phyloP scores from a whole-genome alignment of 2,329 filamentous ascomycete genomes.

The Verruconis gallopava region DNA sequence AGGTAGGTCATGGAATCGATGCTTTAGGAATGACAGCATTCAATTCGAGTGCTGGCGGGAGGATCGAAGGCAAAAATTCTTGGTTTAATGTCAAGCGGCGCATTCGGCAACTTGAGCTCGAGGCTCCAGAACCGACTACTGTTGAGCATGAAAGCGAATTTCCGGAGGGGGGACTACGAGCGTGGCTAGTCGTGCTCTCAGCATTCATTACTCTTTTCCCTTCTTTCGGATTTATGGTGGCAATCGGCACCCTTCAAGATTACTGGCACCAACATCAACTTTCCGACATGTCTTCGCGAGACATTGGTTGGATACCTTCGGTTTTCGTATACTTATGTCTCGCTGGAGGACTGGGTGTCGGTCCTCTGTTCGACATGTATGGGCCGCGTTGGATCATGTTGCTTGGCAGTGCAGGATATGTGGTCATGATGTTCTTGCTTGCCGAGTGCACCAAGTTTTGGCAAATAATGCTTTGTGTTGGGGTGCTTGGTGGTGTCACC shows the following conservation, averaged over 20 bases:
- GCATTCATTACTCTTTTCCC: slow-evolving; percentile 22
- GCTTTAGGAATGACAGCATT: no score
- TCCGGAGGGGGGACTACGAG: slow-evolving; percentile 26
- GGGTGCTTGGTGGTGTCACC: slow-evolving; percentile 26
- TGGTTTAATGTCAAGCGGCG: no score
- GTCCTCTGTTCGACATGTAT: slow-evolving; percentile 21
- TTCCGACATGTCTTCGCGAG: background rate
- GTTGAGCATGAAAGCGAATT: slow-evolving; percentile 11
- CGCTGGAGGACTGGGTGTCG: slow-evolving; percentile 19
- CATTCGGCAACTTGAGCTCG: background rate
- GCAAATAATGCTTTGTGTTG: slow-evolving; percentile 29
- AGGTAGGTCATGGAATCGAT: no score
- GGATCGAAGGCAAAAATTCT: no score
- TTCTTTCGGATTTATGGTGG: slow-evolving; percentile 15
- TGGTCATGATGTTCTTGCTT: slow-evolving; percentile 5
- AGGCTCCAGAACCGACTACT: background rate
- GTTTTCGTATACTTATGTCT: slow-evolving; percentile 19
- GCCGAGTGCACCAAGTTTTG: slow-evolving; percentile 21
- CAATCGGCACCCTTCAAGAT: slow-evolving; percentile 9
- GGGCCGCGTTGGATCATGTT: slow-evolving; percentile 14
- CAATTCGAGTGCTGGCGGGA: no score
- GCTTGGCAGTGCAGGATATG: background rate
- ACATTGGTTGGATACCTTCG: slow-evolving; percentile 19
- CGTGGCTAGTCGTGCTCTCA: slow-evolving; percentile 29
- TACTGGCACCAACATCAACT: slow-evolving; percentile 11